Percentiles rank a stretch among this genome's conserved stretches.
These are phyloP conservation scores for Stephanodiscus triporus DNA, from an alignment of 108 stramenopile genomes.

Conservation along the genomic window DNA sequence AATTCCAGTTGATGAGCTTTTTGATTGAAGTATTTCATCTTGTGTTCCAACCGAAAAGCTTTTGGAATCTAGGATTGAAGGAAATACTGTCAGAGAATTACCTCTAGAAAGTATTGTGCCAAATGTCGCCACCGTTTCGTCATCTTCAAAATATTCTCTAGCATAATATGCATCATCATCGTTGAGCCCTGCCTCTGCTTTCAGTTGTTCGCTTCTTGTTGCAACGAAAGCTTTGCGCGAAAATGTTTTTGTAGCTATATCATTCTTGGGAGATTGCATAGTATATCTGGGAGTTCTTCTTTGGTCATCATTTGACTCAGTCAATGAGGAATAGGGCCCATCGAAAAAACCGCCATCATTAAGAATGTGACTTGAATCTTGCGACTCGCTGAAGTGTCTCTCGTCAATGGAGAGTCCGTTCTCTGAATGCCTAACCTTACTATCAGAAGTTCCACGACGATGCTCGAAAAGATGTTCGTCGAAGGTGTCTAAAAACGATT, in stretches of 20 bases:
- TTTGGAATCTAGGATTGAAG: constrained; percentile 29
- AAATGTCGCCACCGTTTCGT: constrained; percentile 81
- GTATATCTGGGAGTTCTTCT: constrained; percentile 24
- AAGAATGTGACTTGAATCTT: constrained; percentile 19
- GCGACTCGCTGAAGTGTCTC: constrained; percentile 22
- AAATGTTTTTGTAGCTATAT: constrained; percentile 52
- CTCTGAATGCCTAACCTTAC: constrained; percentile 12
- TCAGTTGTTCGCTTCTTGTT: constrained; percentile 76
- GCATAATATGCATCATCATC: constrained; percentile 19
- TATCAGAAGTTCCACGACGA: not conserved
- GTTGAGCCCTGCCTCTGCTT: constrained; percentile 73
- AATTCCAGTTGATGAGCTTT: constrained; percentile 1
- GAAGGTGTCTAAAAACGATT: constrained; percentile 45
- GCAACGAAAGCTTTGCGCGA: constrained; percentile 78
- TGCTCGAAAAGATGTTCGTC: constrained; percentile 29
- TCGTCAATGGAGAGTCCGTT: not conserved
- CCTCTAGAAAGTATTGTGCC: constrained; percentile 43
- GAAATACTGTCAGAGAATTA: constrained; percentile 18
- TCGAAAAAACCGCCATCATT: constrained; percentile 1
- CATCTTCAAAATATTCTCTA: constrained; percentile 69
- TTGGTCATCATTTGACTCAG: constrained; percentile 6
- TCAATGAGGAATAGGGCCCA: constrained; percentile 1
- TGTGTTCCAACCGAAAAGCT: constrained; percentile 2
- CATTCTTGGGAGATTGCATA: constrained; percentile 20
- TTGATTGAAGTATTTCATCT: constrained; percentile 1